A percentile compares a stretch with the other conserved stretches of the same genome.
These are phyloP conservation scores for Chaetoceros muelleri DNA, from an alignment of 108 stramenopile genomes.

Conservation along the genomic window DNA sequence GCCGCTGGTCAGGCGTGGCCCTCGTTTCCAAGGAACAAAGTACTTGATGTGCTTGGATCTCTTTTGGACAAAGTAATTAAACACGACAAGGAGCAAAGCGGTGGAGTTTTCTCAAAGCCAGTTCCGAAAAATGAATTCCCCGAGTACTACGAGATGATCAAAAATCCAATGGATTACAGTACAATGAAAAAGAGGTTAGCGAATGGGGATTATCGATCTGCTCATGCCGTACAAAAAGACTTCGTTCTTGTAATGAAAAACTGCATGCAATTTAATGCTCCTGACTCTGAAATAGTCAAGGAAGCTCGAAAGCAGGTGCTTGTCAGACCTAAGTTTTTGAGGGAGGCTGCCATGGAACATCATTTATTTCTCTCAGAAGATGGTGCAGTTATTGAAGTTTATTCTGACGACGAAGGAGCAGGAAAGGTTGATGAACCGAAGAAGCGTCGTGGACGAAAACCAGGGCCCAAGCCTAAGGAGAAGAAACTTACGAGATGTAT, in stretches of 20 bases:
- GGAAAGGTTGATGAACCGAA: conserved; percentile 13
- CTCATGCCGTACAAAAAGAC: conserved; percentile 83
- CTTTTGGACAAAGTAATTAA: conserved; percentile 65
- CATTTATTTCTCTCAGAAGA: conserved; percentile 72
- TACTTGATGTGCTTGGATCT: conserved; percentile 46
- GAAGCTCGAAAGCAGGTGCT: conserved; percentile 65
- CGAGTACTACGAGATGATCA: conserved; percentile 80
- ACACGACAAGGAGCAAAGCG: conserved; percentile 44
- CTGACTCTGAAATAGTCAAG: conserved; percentile 73
- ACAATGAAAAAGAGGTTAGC: conserved; percentile 77
- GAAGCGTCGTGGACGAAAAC: conserved; percentile 3
- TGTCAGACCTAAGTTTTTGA: conserved; percentile 49
- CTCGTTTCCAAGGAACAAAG: conserved; percentile 56
- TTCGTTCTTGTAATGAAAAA: conserved; percentile 72
- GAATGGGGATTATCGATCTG: conserved; percentile 75
- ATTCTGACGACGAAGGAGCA: conserved; percentile 36
- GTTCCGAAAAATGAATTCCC: conserved; percentile 75
- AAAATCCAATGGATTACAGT: conserved; percentile 77
- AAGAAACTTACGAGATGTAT: conserved; percentile 19
- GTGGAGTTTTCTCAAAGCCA: conserved; percentile 68
- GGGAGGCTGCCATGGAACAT: conserved; percentile 63
- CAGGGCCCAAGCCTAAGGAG: background rate
- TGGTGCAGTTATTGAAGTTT: conserved; percentile 60
- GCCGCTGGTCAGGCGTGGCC: conserved; percentile 79
- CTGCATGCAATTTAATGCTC: conserved; percentile 69